Percentiles rank a stretch among this genome's conserved stretches.
phyloP scores from a whole-genome alignment of 2,329 filamentous ascomycete genomes.

The Biscogniauxia sp. region DNA sequence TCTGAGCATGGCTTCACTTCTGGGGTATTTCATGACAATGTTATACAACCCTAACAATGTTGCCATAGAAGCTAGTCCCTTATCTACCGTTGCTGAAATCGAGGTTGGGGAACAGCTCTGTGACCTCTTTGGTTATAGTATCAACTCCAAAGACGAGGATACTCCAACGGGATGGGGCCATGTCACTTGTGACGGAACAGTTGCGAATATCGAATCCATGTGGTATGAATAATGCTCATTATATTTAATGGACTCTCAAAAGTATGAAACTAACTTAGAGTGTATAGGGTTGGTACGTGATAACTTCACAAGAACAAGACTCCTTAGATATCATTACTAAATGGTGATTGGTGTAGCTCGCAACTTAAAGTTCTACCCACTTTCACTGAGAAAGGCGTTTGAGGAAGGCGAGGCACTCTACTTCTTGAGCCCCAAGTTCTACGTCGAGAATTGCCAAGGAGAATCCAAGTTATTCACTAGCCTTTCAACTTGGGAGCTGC shows the following conservation, averaged over 20 bases:
- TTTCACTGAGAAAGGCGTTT: slow-evolving; percentile 36
- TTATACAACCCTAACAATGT: slow-evolving; percentile 51
- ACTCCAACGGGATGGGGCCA: slow-evolving; percentile 41
- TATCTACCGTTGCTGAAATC: slow-evolving; percentile 44
- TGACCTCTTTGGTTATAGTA: slow-evolving; percentile 44
- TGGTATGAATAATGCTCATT: slow-evolving; percentile 31
- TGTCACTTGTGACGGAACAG: slow-evolving; percentile 43
- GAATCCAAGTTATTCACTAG: slow-evolving; percentile 35
- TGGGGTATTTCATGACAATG: slow-evolving; percentile 50
- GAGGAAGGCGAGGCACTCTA: slow-evolving; percentile 24
- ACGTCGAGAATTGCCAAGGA: slow-evolving; percentile 30
- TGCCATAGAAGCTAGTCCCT: slow-evolving; percentile 43
- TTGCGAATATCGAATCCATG: slow-evolving; percentile 48
- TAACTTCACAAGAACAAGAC: background rate
- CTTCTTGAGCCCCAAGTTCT: slow-evolving; percentile 32
- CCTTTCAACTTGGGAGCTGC: slow-evolving; percentile 41
- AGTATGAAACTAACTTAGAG: slow-evolving; percentile 1
- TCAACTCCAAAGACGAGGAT: slow-evolving; percentile 22
- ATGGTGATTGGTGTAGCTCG: slow-evolving; percentile 31
- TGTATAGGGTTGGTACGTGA: background rate
- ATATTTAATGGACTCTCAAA: background rate
- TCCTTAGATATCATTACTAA: slow-evolving; percentile 9
- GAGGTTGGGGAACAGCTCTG: slow-evolving; percentile 45
- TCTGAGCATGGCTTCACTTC: slow-evolving; percentile 40
- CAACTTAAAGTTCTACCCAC: slow-evolving; percentile 47